Evolutionary conservation across 768 basidiomycete species (phyloP), one percentile per base, ranked within the genome.

Genomic region (Suillus subluteus): DNA sequence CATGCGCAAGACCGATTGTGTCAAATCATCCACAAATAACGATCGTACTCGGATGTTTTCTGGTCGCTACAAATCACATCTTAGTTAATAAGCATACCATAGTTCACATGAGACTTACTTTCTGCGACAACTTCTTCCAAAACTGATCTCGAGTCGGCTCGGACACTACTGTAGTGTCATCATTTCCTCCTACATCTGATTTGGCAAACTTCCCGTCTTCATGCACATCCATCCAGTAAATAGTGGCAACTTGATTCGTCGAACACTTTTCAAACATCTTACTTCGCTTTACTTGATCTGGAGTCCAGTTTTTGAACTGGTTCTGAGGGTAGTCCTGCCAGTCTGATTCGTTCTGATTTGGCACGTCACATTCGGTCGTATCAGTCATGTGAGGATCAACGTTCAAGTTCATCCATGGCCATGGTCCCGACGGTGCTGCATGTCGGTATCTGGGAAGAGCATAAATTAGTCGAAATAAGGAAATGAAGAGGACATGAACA

Each of bases 271-370:
- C 67, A 66, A 30, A 67, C 71, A 79, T 77, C 55, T 68, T 66
- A 50, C 76, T 74, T 54, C 69, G 68, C 15, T 65, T 23, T 13
- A 78, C 72, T 62, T 85, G 83, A 2, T 69, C 68, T 3, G 70
- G 69, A 0, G 82, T 83, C 85, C 85, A 86, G 67, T 85, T 85
- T 1, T 81, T 80, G 69, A 81, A 56, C 32, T 12, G 21, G 55
- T 23, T 62, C 13, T 54, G 38, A n/a, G 26, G 26, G 37, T 43
- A 43, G 3, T 37, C 35, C 35, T 0, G 23, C 58, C 58, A 58
- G 38, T n/a, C n/a, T n/a, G 23, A 58, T 58, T 58, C 38, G n/a
- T n/a, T n/a, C n/a, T n/a, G n/a, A n/a, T n/a, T n/a, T 9, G 37
- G 37, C 8, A 11, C 37, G 8, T 37, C 8, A 58, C 13, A 1